phyloP scores from a whole-genome alignment of 2,329 filamentous ascomycete genomes.

The Geosmithia flava region DNA sequence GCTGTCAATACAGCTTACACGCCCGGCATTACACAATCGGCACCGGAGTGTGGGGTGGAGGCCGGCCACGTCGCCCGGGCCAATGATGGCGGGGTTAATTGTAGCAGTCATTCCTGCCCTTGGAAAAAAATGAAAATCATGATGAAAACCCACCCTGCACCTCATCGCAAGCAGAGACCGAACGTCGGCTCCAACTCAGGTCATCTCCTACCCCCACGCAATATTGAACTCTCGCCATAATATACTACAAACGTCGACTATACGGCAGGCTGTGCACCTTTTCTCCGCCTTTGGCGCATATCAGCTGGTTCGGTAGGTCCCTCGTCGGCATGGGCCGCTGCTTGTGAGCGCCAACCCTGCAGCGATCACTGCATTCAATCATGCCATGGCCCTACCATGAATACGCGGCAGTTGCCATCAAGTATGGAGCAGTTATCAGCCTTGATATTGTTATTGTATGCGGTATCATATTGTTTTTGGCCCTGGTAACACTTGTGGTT shows the following conservation, averaged over 20 bases:
- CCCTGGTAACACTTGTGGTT: neutral
- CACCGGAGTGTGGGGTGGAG: too few species aligned
- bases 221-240: neutral
- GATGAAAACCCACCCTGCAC: too few species aligned
- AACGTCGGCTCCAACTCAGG: too few species aligned
- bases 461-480: neutral
- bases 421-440: neutral
- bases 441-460: neutral
- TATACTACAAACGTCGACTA: neutral
- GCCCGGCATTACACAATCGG: too few species aligned
- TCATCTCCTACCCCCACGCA: too few species aligned
- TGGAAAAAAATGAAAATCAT: too few species aligned
- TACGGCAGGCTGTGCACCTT: neutral
- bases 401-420: neutral
- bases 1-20: too few species aligned
- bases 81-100: too few species aligned
- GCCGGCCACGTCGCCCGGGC: too few species aligned
- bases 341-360: neutral
- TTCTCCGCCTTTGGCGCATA: neutral
- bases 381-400: neutral
- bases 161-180: too few species aligned
- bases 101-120: too few species aligned
- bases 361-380: neutral
- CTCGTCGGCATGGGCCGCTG: neutral
- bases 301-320: neutral